phyloP scores from a whole-genome alignment of 352 stramenopile species.

The Globisporangium camurandrum region DNA sequence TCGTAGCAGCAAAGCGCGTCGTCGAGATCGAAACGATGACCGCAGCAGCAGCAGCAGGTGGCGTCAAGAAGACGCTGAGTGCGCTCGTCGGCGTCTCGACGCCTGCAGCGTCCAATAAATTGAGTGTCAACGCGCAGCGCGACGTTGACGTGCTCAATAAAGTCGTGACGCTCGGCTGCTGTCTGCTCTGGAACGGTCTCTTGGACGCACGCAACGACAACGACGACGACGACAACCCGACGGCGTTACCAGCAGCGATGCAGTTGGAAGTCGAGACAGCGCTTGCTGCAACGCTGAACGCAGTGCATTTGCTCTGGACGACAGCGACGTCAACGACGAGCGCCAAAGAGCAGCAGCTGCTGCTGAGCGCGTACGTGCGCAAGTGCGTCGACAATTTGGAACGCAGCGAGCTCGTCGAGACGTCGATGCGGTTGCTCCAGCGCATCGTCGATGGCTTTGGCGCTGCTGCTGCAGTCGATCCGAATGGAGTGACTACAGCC shows the following conservation, averaged over 20 bases:
- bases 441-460: constrained; percentile 50
- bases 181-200: constrained; percentile 74
- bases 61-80: constrained; percentile 68
- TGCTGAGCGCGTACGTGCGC: constrained; percentile 61
- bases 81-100: constrained; percentile 50
- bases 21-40: constrained; percentile 66
- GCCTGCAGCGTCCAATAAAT: constrained; percentile 40
- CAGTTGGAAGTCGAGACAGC: constrained; percentile 42
- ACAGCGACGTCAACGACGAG: constrained; percentile 29
- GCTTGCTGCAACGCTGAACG: constrained; percentile 65
- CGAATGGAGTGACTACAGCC: too few species aligned
- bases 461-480: constrained; percentile 6
- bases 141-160: constrained; percentile 70
- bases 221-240: constrained; percentile 1
- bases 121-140: constrained; percentile 43
- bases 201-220: constrained; percentile 25
- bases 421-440: constrained; percentile 74
- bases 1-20: constrained; percentile 64
- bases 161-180: constrained; percentile 61
- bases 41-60: too few species aligned
- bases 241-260: constrained; percentile 23
- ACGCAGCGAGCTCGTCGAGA: constrained; percentile 40
- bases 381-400: constrained; percentile 71
- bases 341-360: constrained; percentile 58
- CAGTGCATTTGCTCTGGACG: constrained; percentile 60